Percentiles rank a stretch among this genome's conserved stretches.
Conservation (phyloP, 2,329 filamentous ascomycete species). For the Colletotrichum orbiculare region DNA sequence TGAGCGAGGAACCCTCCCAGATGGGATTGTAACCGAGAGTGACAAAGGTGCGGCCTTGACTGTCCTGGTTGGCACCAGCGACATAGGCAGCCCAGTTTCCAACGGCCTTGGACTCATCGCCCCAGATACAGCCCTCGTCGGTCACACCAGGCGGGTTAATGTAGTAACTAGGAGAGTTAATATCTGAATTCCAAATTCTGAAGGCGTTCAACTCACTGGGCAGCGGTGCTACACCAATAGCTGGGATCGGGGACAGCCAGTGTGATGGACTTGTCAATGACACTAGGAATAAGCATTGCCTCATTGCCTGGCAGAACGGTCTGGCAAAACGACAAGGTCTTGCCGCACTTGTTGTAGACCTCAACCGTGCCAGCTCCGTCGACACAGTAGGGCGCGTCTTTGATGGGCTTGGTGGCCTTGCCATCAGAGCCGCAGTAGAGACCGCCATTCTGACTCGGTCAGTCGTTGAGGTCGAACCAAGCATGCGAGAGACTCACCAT, state of each 20-base stretch:
- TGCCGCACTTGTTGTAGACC: slow-evolving; percentile 73
- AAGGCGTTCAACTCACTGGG: slow-evolving; percentile 70
- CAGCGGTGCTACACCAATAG: slow-evolving; percentile 79
- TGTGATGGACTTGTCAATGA: slow-evolving; percentile 65
- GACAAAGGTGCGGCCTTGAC: slow-evolving; percentile 74
- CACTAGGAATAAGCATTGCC: slow-evolving; percentile 84
- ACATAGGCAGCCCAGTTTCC: slow-evolving; percentile 86
- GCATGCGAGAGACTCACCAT: slow-evolving; percentile 62
- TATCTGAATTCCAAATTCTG: not conserved
- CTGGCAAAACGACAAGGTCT: slow-evolving; percentile 78
- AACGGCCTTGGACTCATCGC: slow-evolving; percentile 67
- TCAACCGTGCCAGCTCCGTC: slow-evolving; percentile 73
- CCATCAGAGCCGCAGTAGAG: slow-evolving; percentile 77
- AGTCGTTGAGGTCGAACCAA: slow-evolving; percentile 8
- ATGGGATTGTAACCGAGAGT: slow-evolving; percentile 85
- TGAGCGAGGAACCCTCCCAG: slow-evolving; percentile 68
- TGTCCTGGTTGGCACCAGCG: slow-evolving; percentile 77
- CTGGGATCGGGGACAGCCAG: slow-evolving; percentile 76
- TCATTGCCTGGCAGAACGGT: slow-evolving; percentile 83
- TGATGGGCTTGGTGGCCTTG: slow-evolving; percentile 75
- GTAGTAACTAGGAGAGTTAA: slow-evolving; percentile 67
- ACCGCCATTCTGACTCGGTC: slow-evolving; percentile 71
- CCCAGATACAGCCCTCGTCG: slow-evolving; percentile 77
- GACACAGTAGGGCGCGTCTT: slow-evolving; percentile 74
- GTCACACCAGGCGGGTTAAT: slow-evolving; percentile 79